Conservation (phyloP, 768 basidiomycete genomes). For the Hirschioporus abietinus region DNA sequence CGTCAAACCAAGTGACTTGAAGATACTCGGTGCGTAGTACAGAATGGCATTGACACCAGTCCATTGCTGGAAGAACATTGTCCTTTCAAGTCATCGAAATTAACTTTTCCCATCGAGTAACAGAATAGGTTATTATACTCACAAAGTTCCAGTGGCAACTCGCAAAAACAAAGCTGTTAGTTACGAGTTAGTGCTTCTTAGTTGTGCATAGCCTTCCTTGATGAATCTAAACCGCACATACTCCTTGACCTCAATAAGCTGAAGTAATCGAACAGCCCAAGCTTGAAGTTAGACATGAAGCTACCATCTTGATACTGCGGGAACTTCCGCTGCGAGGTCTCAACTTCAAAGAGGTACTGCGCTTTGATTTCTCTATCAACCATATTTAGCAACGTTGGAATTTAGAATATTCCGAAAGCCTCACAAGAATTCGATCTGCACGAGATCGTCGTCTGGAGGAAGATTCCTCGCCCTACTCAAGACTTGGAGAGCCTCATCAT, state of each 20-base stretch:
- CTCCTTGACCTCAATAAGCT: conserved; percentile 53
- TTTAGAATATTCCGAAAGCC: conserved; percentile 17
- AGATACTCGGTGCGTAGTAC: conserved; percentile 74
- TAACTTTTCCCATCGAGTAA: neutral
- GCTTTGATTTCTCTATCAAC: conserved; percentile 60
- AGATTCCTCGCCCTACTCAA: conserved; percentile 55
- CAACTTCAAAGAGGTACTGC: conserved; percentile 68
- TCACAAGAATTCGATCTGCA: conserved; percentile 70
- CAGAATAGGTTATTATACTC: conserved; percentile 16
- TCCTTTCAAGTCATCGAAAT: conserved; percentile 25
- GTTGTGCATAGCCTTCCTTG: neutral
- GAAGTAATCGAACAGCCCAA: conserved; percentile 54
- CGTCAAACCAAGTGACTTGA: conserved; percentile 50
- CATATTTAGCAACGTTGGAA: neutral
- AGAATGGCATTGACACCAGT: conserved; percentile 73
- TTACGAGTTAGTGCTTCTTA: conserved; percentile 4
- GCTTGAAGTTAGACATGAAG: conserved; percentile 51
- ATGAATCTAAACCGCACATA: conserved; percentile 13
- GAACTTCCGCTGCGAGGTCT: conserved; percentile 49
- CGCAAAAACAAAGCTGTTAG: conserved; percentile 52
- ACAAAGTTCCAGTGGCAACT: conserved; percentile 56
- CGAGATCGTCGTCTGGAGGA: conserved; percentile 53
- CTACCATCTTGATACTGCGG: conserved; percentile 63
- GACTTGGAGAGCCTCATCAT: conserved; percentile 65
- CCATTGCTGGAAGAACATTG: conserved; percentile 84